Percentiles rank a stretch among this genome's conserved stretches.
phyloP scores from a whole-genome alignment of 1,139 yeast species.

The Candida sp. region DNA sequence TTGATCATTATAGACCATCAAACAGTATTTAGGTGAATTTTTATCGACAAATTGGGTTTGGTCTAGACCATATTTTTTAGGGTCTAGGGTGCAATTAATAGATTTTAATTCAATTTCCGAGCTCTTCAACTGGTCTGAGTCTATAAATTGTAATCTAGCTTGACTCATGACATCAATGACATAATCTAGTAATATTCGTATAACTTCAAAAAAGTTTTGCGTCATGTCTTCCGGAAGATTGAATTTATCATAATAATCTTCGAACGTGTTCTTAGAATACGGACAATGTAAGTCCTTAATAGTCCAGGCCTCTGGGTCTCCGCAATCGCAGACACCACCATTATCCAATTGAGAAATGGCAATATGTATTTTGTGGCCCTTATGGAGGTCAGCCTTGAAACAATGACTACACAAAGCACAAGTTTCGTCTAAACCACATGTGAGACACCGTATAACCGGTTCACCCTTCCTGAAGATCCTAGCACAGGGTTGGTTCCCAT shows the following conservation, averaged over 20 bases:
- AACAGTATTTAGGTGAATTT: constrained; percentile 49
- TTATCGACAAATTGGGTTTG: constrained; percentile 31
- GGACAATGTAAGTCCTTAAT: constrained; percentile 17
- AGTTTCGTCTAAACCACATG: constrained; percentile 84
- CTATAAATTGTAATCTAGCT: constrained; percentile 35
- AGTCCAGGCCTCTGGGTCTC: constrained; percentile 61
- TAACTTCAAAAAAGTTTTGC: constrained; percentile 34
- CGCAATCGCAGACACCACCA: constrained; percentile 82
- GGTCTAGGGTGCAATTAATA: constrained; percentile 26
- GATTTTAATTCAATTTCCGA: constrained; percentile 22
- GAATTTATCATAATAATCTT: constrained; percentile 26
- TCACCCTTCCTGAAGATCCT: constrained; percentile 79
- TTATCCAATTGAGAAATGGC: constrained; percentile 75
- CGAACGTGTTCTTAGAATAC: constrained; percentile 10
- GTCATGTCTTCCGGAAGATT: constrained; percentile 34
- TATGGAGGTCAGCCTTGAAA: constrained; percentile 66
- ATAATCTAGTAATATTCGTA: constrained; percentile 65
- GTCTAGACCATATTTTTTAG: constrained; percentile 25
- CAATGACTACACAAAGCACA: constrained; percentile 85
- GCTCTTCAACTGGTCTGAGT: constrained; percentile 18
- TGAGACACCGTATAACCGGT: constrained; percentile 77
- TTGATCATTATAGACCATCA: constrained; percentile 77
- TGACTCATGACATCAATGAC: constrained; percentile 66
- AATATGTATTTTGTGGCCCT: constrained; percentile 72
- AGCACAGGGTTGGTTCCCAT: constrained; percentile 74